A percentile compares a stretch with the other conserved stretches of the same genome.
Evolutionary conservation across 495 filamentous ascomycete genomes (phyloP).

Genomic region (Cudoniella acicularis): DNA sequence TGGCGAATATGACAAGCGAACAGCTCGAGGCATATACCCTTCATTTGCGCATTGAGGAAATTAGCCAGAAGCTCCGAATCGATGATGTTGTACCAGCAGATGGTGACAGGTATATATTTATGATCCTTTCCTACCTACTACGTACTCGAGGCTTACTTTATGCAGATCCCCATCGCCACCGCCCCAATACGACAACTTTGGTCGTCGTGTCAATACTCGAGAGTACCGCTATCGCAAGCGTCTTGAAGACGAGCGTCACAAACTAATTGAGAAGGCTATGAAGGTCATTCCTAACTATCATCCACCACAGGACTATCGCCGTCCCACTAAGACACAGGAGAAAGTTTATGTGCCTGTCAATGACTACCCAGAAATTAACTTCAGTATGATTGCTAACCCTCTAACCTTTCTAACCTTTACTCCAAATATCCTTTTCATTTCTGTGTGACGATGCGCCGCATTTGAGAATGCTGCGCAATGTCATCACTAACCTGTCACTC

Average conservation of each 20-base stretch:
- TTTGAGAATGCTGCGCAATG: conserved; percentile 37
- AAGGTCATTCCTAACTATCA: conserved; percentile 98
- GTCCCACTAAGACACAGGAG: conserved; percentile 98
- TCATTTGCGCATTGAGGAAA: conserved; percentile 95
- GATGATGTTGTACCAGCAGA: conserved; percentile 96
- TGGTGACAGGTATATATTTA: conserved; percentile 80
- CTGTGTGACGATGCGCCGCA: conserved; percentile 40
- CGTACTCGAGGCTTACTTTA: conserved; percentile 18
- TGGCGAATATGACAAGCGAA: conserved; percentile 94
- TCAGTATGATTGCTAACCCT: conserved; percentile 99
- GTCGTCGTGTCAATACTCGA: conserved; percentile 95
- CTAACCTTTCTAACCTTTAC: conserved; percentile 68
- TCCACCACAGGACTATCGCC: conserved; percentile 93
- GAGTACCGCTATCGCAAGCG: conserved; percentile 96
- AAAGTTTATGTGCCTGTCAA: conserved; percentile 99
- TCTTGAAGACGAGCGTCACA: conserved; percentile 97
- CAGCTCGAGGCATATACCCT: conserved; percentile 95
- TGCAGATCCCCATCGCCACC: conserved; percentile 88
- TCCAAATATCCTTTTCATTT: conserved; percentile 41
- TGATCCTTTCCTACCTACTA: not conserved
- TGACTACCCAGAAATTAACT: conserved; percentile 99
- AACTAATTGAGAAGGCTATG: conserved; percentile 96
- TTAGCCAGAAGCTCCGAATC: conserved; percentile 97
- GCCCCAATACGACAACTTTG: conserved; percentile 98
- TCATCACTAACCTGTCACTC: conserved; percentile 56